Evolutionary conservation across 2,329 filamentous ascomycete genomes (phyloP), one percentile per base, ranked within the genome.

Genomic region (Tolypocladium endophyticum): DNA sequence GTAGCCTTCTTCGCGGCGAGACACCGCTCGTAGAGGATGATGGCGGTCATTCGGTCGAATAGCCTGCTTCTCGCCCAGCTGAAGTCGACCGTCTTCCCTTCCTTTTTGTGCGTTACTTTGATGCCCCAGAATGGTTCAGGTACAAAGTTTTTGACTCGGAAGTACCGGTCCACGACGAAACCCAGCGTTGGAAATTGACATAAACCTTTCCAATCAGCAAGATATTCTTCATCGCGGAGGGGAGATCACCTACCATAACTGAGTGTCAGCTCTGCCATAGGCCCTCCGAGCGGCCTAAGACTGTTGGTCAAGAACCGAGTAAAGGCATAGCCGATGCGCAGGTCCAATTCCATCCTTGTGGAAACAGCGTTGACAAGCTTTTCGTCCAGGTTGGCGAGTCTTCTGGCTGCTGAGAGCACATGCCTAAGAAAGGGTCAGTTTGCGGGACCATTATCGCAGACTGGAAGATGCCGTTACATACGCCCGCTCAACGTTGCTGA

Each of bases 121-220:
- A 99, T 96, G 61, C 83, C 83, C 94, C 94, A 99, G 73, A 97
- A 99, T 0, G 84, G 78, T 70, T 99, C 94, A 0, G 93, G 89
- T 1, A 94, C 86, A 72, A 99, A 99, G 66, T 96, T 96, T 63
- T 90, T 87, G 57, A 99, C 94, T 57, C 90, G 87, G 67, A 96
- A 90, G 72, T 97, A 99, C 55, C 93, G 86, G 73, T 99, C 94
- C 8, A 99, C 94, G 1, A 99, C 93, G 65, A 99, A 99, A 0
- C 94, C 94, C 6, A 99, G 80, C 0, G 94, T 97, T 1, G 94
- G 94, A 68, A 99, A 99, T 71, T 99, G 94, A 65, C 94, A 99
- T 4, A 92, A 96, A 18, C 84, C 90, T 90, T 47, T 25, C 16
- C 5, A 20, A 57, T 65, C 7, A 69, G 63, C 50, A 28, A 52